Percentiles rank a stretch among this genome's conserved stretches.
These are phyloP conservation scores for Linderina pennispora DNA, from an alignment of 192 early-diverging fungal species.

Conservation along the genomic window DNA sequence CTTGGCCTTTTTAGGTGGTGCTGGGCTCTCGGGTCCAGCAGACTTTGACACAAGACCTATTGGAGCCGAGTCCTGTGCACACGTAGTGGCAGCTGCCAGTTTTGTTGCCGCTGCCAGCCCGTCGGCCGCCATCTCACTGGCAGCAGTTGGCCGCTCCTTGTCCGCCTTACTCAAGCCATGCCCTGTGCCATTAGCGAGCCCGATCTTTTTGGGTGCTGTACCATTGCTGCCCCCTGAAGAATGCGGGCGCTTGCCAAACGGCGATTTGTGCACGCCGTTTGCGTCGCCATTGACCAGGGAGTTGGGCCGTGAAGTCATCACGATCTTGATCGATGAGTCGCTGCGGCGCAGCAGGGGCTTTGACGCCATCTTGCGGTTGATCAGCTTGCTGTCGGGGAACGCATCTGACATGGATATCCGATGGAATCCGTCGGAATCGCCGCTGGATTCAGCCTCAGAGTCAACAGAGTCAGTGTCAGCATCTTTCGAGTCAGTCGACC, in stretches of 20 bases:
- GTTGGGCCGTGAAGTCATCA: too few species aligned
- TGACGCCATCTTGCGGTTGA: slow-evolving; percentile 18
- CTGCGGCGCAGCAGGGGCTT: slow-evolving; percentile 4
- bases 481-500: too few species aligned
- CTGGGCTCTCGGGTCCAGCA: slow-evolving; percentile 5
- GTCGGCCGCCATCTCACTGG: neutral
- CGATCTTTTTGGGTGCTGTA: neutral
- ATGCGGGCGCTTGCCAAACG: slow-evolving; percentile 1
- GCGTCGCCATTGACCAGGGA: too few species aligned
- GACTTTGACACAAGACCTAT: neutral
- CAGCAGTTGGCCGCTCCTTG: neutral
- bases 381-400: slow-evolving; percentile 37
- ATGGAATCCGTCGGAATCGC: too few species aligned
- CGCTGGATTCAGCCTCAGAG: too few species aligned
- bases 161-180: neutral
- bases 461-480: too few species aligned
- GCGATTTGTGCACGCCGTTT: neutral
- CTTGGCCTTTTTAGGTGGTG: slow-evolving; percentile 43
- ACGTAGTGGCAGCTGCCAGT: neutral
- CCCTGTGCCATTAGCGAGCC: neutral
- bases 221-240: too few species aligned
- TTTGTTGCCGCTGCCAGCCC: neutral
- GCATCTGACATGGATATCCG: slow-evolving; percentile 24
- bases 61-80: neutral
- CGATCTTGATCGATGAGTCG: slow-evolving; percentile 14